Evolutionary conservation across 1,284 basidiomycete species (phyloP), one percentile per base, ranked within the genome.

Genomic region (Anthracocystis walkeri): DNA sequence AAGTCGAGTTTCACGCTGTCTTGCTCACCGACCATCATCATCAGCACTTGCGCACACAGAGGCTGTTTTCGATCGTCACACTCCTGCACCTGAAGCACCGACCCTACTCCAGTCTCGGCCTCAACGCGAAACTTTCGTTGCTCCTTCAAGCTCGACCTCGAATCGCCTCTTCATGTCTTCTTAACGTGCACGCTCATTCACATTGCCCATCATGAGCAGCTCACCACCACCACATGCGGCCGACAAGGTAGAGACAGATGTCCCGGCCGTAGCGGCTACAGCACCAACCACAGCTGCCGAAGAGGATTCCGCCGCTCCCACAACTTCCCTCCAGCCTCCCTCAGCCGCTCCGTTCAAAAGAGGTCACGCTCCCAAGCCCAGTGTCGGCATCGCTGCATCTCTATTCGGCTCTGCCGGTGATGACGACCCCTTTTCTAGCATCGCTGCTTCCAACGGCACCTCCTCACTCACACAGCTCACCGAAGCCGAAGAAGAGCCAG

Each of bases 361-460:
- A 31, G 70, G 72, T 1, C 78, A 81, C 46, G 76, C 68, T 21
- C 63, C 72, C 23, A 65, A 78, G 58, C 78, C 66, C 3, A 80
- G 78, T 49, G 71, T 82, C 46, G 79, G 76, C 18, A 79, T 80
- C 21, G 80, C 80, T 42, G 79, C 80, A 14, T 73, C 66, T 21
- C 73, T 82, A 20, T 82, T 82, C 61, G 79, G 70, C 23, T 63
- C 63, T 29, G 72, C 55, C n/a, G 77, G 70, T 20, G 79, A 81
- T 48, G 72, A 75, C 44, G 78, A 81, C 42, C 79, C 75, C 0
- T 82, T 80, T 55, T 72, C 79, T 27, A 55, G 55, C 65, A 77
- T 79, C 33, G 23, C 56, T 7, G 68, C 56, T 44, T 57, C 65
- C 51, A 65, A 52, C 35, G 50, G 40, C 42, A 16, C 71, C 7